Conservation (phyloP, 1,284 basidiomycete genomes). For the Cryptococcus sp. region DNA sequence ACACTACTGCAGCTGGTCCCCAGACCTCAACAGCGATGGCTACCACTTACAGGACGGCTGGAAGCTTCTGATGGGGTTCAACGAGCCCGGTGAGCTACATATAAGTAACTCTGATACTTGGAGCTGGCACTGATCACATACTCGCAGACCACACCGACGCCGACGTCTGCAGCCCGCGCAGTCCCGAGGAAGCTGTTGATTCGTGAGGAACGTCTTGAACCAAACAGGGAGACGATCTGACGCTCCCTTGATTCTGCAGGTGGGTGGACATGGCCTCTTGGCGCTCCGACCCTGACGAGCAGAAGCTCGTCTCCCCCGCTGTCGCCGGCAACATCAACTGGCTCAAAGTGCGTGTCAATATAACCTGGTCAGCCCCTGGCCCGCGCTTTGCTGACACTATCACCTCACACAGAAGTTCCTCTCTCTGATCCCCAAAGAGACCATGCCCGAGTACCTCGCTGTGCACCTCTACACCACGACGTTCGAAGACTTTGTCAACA, state of each 20-base stretch:
- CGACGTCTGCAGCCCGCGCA: slow-evolving; percentile 22
- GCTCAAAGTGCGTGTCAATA: slow-evolving; percentile 29
- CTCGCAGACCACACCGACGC: slow-evolving; percentile 32
- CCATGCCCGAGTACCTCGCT: slow-evolving; percentile 36
- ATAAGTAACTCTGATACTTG: neutral
- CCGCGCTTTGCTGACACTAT: neutral
- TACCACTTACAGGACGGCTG: slow-evolving; percentile 28
- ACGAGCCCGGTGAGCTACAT: slow-evolving; percentile 39
- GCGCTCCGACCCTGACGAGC: slow-evolving; percentile 13
- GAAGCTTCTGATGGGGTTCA: slow-evolving; percentile 38
- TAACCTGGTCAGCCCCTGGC: neutral
- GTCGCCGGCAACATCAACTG: slow-evolving; percentile 34
- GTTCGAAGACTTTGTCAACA: slow-evolving; percentile 33
- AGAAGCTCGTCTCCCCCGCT: slow-evolving; percentile 40
- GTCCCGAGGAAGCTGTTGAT: slow-evolving; percentile 25
- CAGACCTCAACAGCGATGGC: slow-evolving; percentile 34
- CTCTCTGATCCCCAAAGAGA: slow-evolving; percentile 21
- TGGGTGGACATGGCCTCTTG: slow-evolving; percentile 35
- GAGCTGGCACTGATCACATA: neutral
- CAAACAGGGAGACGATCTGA: neutral
- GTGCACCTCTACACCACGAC: slow-evolving; percentile 47
- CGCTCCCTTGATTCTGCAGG: slow-evolving; percentile 8
- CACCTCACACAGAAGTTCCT: slow-evolving; percentile 26
- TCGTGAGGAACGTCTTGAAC: slow-evolving; percentile 21
- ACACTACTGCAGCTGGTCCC: slow-evolving; percentile 33